Evolutionary conservation across 306 rosid species (phyloP).

Genomic region (Comarum palustre): DNA sequence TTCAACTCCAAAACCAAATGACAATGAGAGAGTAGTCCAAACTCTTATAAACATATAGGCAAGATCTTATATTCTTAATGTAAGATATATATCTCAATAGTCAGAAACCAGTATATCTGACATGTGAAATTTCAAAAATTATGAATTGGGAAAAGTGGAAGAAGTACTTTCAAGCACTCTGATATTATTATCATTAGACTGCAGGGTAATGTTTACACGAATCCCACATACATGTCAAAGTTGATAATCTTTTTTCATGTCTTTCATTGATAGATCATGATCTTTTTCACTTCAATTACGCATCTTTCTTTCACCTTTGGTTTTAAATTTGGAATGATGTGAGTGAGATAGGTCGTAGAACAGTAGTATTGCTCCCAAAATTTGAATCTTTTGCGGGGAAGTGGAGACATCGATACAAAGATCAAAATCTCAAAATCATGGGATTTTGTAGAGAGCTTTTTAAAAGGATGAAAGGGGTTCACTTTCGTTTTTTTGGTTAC

Average conservation of each 20-base stretch:
- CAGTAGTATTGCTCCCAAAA: constrained; percentile 29
- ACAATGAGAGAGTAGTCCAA: too few species aligned
- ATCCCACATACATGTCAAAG: constrained; percentile 39
- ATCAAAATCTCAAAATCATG: constrained; percentile 18
- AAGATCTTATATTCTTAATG: too few species aligned
- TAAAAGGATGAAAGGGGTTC: constrained; percentile 26
- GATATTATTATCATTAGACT: constrained; percentile 26
- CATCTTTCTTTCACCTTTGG: constrained; percentile 37
- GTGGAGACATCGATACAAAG: constrained; percentile 26
- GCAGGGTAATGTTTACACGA: constrained; percentile 40
- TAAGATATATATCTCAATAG: constrained; percentile 4
- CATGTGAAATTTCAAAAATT: constrained; percentile 28
- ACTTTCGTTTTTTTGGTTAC: not conserved
- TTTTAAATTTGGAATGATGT: constrained; percentile 44
- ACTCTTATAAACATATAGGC: too few species aligned
- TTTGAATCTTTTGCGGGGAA: constrained; percentile 33
- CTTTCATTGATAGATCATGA: constrained; percentile 71
- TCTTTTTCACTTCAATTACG: constrained; percentile 41
- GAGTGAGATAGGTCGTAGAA: constrained; percentile 15
- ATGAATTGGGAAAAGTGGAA: not conserved
- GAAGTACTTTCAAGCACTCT: constrained; percentile 31
- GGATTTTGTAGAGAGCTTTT: constrained; percentile 34
- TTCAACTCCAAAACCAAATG: too few species aligned
- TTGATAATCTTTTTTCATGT: constrained; percentile 42
- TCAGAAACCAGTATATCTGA: constrained; percentile 4